Conservation (phyloP, 352 stramenopile genomes). For the Phytophthora rubi region DNA sequence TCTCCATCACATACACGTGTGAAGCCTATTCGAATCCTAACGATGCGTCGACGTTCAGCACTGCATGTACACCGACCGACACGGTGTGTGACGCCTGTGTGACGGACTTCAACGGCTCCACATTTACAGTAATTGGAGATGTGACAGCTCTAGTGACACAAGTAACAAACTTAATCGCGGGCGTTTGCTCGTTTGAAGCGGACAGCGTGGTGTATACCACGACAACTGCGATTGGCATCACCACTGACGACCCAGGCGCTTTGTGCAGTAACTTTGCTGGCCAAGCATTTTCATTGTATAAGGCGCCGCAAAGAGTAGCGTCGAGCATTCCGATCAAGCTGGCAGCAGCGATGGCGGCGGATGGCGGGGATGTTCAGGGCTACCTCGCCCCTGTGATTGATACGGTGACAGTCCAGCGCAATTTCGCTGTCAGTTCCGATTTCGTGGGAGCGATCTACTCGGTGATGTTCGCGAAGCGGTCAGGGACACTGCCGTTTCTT, state of each 20-base stretch:
- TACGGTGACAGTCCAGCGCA: slow-evolving; percentile 52
- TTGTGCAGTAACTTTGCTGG: slow-evolving; percentile 60
- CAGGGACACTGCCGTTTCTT: slow-evolving; percentile 64
- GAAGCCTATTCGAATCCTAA: slow-evolving; percentile 88
- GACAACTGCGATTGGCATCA: slow-evolving; percentile 43
- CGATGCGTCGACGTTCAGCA: slow-evolving; percentile 59
- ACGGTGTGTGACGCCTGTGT: slow-evolving; percentile 63
- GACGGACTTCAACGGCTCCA: slow-evolving; percentile 68
- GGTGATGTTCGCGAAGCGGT: slow-evolving; percentile 68
- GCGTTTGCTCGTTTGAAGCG: slow-evolving; percentile 68
- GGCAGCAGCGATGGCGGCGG: slow-evolving; percentile 39
- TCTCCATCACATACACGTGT: slow-evolving; percentile 64
- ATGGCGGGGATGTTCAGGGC: slow-evolving; percentile 45
- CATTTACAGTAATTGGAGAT: slow-evolving; percentile 43
- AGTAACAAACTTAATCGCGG: slow-evolving; percentile 51
- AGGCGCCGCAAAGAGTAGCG: slow-evolving; percentile 48
- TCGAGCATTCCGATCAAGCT: slow-evolving; percentile 54
- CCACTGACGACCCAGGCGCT: slow-evolving; percentile 48
- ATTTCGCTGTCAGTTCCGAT: slow-evolving; percentile 37
- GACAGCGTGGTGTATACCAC: slow-evolving; percentile 11
- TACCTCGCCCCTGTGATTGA: slow-evolving; percentile 61
- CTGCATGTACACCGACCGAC: slow-evolving; percentile 48
- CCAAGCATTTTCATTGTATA: slow-evolving; percentile 56
- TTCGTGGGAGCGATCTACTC: slow-evolving; percentile 73
- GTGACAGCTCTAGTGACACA: slow-evolving; percentile 11